Evolutionary conservation across 306 rosid species (phyloP).

Genomic region (Quercus wislizeni): DNA sequence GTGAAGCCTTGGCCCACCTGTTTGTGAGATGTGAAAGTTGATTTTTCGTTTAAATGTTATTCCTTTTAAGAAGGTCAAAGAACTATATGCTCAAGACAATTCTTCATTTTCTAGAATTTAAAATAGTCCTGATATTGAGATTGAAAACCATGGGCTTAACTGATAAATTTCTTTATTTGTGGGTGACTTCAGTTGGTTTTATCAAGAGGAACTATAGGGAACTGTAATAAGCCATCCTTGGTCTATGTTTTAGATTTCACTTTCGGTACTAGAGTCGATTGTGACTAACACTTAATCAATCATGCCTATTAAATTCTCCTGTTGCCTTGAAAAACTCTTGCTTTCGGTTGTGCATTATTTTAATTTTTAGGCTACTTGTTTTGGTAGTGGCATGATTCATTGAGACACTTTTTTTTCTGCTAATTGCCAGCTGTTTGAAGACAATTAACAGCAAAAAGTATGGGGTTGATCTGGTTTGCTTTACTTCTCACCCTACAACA

Average conservation of each 20-base stretch:
- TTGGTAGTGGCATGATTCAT: neutral
- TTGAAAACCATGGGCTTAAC: neutral
- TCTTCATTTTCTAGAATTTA: neutral
- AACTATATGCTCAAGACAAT: neutral
- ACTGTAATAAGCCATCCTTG: neutral
- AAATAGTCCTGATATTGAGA: neutral
- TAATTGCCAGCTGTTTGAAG: slow-evolving; percentile 80
- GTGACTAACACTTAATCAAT: neutral
- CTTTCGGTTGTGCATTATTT: neutral
- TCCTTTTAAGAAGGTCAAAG: neutral
- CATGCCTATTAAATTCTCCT: neutral
- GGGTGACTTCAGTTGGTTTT: neutral
- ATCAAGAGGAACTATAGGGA: neutral
- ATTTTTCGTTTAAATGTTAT: too few relatives aligned
- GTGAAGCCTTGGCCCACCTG: neutral
- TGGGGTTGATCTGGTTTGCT: slow-evolving; percentile 95
- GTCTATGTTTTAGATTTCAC: neutral
- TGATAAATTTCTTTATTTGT: neutral
- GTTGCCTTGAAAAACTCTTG: neutral
- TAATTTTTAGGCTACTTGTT: neutral
- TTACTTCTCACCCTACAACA: slow-evolving; percentile 92
- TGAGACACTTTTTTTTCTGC: slow-evolving; percentile 13
- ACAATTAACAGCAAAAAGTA: slow-evolving; percentile 97
- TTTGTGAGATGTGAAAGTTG: neutral
- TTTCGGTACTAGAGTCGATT: neutral